Evolutionary conservation across 352 stramenopile genomes (phyloP), one percentile per base, ranked within the genome.

Genomic region (Hyaloperonospora arabidopsidis): DNA sequence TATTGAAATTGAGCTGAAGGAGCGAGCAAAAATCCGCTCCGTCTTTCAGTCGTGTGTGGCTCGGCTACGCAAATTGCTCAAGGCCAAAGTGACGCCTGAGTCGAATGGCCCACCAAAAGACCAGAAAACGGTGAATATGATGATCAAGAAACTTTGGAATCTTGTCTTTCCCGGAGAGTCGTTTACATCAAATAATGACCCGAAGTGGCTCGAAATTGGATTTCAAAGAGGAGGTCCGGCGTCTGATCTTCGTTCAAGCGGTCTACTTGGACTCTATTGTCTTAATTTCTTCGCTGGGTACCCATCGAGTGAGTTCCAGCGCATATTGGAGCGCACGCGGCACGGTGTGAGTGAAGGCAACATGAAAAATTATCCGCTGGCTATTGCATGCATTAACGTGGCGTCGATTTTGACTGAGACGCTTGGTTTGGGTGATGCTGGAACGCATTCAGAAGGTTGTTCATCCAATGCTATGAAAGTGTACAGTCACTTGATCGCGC

Each of bases 301-400:
- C 36, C 74, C 81, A 23, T 79, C 73, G 12, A 63, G 61, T 32
- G 69, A 89, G 32, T 87, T 87, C 40, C 61, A 79, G 54, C 71
- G 77, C 15, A 92, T 90, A 43, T 66, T 90, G 21, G 70, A 77
- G 18, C 76, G 84, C 35, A 91, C 79, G 5, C 74, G 81, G 11
- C 79, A 89, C 67, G 82, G 81, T 53, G 81, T 92, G 51, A 92
- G 84, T 57, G 72, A 85, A 66, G 84, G 81, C 35, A 88, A 93
- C 68, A 86, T 93, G 76, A 90, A 90, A 54, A 92, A 89, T 66
- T 93, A 93, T 44, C 84, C 84, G 18, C 63, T 93, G n/a, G 81
- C 81, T 19, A 89, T 93, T 46, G 84, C 76, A 12, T 91, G 84
- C 56, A 93, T 93, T 63, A 93, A 93, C 49, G 81, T 93, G 10